These are phyloP conservation scores for Lepiota venenata DNA, from an alignment of 768 basidiomycete species.

Conservation along the genomic window DNA sequence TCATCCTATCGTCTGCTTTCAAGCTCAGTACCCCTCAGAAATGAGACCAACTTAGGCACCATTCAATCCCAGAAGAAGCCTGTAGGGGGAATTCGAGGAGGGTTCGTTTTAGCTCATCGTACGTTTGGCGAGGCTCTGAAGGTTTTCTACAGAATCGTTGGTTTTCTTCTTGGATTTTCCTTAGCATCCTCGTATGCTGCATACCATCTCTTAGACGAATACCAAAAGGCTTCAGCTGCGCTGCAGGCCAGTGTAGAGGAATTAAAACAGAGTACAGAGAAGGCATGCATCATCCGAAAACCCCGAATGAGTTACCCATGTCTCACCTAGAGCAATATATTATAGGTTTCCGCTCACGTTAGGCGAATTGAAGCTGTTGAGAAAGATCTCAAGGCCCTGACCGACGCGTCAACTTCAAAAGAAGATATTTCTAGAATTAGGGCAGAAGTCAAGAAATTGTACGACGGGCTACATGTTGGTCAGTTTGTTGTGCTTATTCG, in stretches of 20 bases:
- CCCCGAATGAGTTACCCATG: background rate
- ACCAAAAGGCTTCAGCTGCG: slow-evolving; percentile 83
- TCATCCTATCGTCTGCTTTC: background rate
- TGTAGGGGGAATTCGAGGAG: slow-evolving; percentile 69
- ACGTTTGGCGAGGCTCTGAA: background rate
- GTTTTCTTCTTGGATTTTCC: slow-evolving; percentile 89
- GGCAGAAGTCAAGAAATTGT: slow-evolving; percentile 83
- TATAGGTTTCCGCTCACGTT: slow-evolving; percentile 79
- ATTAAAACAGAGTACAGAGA: slow-evolving; percentile 77
- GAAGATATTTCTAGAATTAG: slow-evolving; percentile 77
- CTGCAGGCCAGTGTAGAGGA: slow-evolving; percentile 87
- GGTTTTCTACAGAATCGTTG: slow-evolving; percentile 56
- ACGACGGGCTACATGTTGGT: slow-evolving; percentile 82
- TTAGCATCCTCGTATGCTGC: slow-evolving; percentile 83
- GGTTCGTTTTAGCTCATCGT: slow-evolving; percentile 33
- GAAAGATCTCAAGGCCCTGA: slow-evolving; percentile 79
- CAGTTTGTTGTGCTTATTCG: slow-evolving; percentile 19
- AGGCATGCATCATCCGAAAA: slow-evolving; percentile 39
- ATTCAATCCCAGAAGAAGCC: slow-evolving; percentile 65
- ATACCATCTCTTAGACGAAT: slow-evolving; percentile 88
- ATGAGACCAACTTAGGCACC: slow-evolving; percentile 47
- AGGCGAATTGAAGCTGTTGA: slow-evolving; percentile 84
- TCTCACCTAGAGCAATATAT: background rate
- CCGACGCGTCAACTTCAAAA: slow-evolving; percentile 63
- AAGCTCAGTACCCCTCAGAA: background rate